Base-by-base conservation (phyloP, 169 alveolate species). In the Prorocentrum cordatum region DNA sequence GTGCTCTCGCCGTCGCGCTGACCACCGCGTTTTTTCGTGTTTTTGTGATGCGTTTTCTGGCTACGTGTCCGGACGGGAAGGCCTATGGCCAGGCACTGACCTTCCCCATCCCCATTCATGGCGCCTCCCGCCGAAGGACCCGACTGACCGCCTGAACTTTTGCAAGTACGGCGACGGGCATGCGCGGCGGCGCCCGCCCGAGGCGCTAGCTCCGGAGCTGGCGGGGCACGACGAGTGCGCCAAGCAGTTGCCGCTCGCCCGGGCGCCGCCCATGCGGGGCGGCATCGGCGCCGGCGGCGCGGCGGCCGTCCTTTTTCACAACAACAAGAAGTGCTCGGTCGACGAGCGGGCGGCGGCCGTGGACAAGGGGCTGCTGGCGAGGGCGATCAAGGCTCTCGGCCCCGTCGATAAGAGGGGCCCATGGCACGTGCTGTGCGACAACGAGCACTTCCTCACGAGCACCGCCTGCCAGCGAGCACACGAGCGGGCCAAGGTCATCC, bases 351-450 rank as follows among this genome's bases (percentile, higher is more conserved):
- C 24, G 27, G 9, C 1, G 6, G 58, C 12, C 14, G 18, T 54
- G 71, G 20, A 12, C 20, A 5, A 24, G 6, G 85, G 85, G 3
- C 47, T 22, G 12, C 24, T 75, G 3, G 27, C 16, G 38, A 22
- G 20, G 16, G 71, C 86, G 2, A 2, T 75, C 0, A 7, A 33
- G 3, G 22, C 31, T 2, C 5, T 33, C 20, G 2, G 4, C 12
- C 86, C 86, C 14, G 71, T 29, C n/a, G 31, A 75, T 18, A 29
- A 54, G 2, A 29, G 20, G 1, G 86, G 86, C 2, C 84, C 84
- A 0, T 72, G 84, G 85, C 38, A 22, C 29, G 16, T 50, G 10
- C 85, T 73, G 20, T 77, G 73, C 26, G 87, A 77, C 87, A 77
- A 77, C 45, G 87, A 58, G 26, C 2, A 38, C n/a, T 77, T 77